Conservation (phyloP, 106 monocot genomes). For the Platanthera guangdongensis region DNA sequence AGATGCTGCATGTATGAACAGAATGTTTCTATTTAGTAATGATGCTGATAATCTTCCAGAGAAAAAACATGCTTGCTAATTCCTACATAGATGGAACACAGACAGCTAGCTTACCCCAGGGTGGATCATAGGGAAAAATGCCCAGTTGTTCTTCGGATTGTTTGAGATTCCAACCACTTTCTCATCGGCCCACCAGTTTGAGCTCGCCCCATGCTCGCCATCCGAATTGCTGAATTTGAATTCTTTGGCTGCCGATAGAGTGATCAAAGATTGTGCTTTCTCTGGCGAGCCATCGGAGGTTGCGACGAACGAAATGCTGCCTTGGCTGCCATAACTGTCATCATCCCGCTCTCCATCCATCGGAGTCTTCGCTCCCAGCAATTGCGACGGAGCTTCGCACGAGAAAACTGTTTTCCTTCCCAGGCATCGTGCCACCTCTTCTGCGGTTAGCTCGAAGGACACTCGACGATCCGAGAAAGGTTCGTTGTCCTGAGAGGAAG, state of each 20-base stretch:
- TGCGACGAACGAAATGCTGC: conserved; percentile 12
- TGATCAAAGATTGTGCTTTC: conserved; percentile 22
- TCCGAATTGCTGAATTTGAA: conserved; percentile 69
- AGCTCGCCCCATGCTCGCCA: conserved; percentile 17
- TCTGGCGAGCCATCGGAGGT: conserved; percentile 36
- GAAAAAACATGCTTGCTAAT: background rate
- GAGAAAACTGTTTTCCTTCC: conserved; percentile 28
- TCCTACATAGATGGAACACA: background rate
- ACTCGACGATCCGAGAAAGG: conserved; percentile 26
- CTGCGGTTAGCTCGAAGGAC: conserved; percentile 64
- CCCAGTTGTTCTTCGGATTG: conserved; percentile 38
- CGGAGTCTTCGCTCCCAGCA: background rate
- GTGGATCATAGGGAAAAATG: conserved; percentile 54
- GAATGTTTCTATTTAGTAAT: background rate
- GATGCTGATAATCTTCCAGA: background rate
- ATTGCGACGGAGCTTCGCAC: conserved; percentile 10
- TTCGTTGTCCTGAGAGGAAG: background rate
- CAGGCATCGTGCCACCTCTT: conserved; percentile 41
- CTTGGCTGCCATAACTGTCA: conserved; percentile 3
- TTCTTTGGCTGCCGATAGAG: conserved; percentile 32
- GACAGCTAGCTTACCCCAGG: conserved; percentile 29
- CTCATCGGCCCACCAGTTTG: conserved; percentile 71
- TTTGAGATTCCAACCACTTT: conserved; percentile 20
- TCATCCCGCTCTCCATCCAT: background rate
- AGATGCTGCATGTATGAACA: background rate